A percentile compares a stretch with the other conserved stretches of the same genome.
Evolutionary conservation across 345 rosid species (phyloP).

Genomic region (Barbarea vulgaris): DNA sequence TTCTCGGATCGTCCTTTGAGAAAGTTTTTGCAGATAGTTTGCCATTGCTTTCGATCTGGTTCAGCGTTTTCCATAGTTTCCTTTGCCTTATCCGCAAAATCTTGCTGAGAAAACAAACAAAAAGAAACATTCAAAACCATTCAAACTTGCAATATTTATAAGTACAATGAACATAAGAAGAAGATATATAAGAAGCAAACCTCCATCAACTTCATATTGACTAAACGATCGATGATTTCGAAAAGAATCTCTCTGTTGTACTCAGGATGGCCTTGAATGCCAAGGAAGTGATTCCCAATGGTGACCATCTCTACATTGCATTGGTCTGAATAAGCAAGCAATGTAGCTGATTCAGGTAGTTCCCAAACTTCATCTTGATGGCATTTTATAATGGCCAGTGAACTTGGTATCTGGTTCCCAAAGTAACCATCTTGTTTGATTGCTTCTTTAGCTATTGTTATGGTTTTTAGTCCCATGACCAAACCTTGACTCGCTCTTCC

Average conservation of each 20-base stretch:
- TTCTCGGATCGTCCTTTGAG: constrained; percentile 29
- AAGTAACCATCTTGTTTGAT: constrained; percentile 26
- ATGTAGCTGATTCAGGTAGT: constrained; percentile 69
- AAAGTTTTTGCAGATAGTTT: constrained; percentile 39
- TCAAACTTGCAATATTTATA: background rate
- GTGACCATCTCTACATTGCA: constrained; percentile 72
- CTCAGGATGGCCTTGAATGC: constrained; percentile 96
- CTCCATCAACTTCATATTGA: constrained; percentile 51
- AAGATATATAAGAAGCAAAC: constrained; percentile 29
- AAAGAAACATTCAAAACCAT: background rate
- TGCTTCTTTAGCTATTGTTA: constrained; percentile 54
- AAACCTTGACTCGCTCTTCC: constrained; percentile 68
- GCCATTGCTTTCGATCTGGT: constrained; percentile 37
- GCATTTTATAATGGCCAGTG: constrained; percentile 73
- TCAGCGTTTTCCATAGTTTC: constrained; percentile 28
- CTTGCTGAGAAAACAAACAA: constrained; percentile 25
- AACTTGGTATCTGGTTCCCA: constrained; percentile 47
- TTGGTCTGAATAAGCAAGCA: constrained; percentile 78
- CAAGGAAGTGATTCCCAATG: constrained; percentile 55
- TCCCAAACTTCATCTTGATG: constrained; percentile 88
- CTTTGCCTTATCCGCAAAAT: constrained; percentile 37
- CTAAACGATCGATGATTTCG: constrained; percentile 75
- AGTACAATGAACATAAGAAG: background rate
- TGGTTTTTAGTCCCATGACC: constrained; percentile 76
- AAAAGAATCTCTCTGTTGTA: constrained; percentile 78